phyloP scores from a whole-genome alignment of 2,329 filamentous ascomycete species.

The Clonostachys chloroleuca region DNA sequence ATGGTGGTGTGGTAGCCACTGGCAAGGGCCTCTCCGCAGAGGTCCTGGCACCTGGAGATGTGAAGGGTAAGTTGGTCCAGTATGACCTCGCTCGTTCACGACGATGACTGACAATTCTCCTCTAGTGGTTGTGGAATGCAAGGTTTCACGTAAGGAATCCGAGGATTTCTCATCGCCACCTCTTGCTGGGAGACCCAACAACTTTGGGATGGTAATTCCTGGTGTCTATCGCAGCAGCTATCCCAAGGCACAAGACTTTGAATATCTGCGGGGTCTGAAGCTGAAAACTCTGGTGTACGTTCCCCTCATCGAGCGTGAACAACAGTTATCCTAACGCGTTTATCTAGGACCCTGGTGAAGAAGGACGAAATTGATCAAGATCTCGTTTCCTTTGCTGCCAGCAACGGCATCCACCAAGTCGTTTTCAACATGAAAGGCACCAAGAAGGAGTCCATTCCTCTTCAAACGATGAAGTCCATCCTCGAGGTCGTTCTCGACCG shows the following conservation, averaged over 20 bases:
- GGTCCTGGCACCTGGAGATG: not conserved
- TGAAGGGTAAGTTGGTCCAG: not conserved
- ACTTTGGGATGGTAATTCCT: conserved; percentile 72
- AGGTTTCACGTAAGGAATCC: not conserved
- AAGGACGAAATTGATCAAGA: conserved; percentile 52
- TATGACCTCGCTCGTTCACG: too few relatives aligned
- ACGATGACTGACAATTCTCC: too few relatives aligned
- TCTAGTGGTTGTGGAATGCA: too few relatives aligned
- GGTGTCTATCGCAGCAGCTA: conserved; percentile 82
- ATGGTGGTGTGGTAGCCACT: conserved; percentile 4
- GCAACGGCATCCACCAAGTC: conserved; percentile 66
- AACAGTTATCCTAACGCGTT: conserved; percentile 4
- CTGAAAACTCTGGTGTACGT: conserved; percentile 74
- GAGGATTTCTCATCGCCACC: conserved; percentile 8
- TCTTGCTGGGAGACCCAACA: conserved; percentile 44
- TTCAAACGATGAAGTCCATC: conserved; percentile 64
- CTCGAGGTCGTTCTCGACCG: conserved; percentile 68
- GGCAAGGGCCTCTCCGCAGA: not conserved
- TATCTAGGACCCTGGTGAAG: conserved; percentile 54
- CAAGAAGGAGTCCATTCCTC: conserved; percentile 71
- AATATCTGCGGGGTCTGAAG: conserved; percentile 61
- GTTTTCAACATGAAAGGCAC: conserved; percentile 82
- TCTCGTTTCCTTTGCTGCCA: conserved; percentile 57
- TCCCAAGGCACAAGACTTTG: conserved; percentile 65
- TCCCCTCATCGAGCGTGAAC: not conserved